Conservation (phyloP, 1,139 yeast genomes). For the Sugiyamaella paludigena region DNA sequence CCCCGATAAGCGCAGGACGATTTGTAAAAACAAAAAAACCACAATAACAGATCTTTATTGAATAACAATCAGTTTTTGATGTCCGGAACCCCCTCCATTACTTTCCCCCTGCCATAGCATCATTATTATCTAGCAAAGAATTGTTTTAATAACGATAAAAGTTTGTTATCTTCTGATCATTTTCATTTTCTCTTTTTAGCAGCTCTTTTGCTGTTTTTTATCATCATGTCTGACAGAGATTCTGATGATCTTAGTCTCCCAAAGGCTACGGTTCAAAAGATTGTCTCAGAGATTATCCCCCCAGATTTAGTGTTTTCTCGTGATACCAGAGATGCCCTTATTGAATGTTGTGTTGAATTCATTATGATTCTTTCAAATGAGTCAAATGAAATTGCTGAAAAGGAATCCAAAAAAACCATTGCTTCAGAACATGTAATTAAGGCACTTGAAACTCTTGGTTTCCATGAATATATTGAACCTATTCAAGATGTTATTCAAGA, state of each 20-base stretch:
- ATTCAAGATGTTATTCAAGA: constrained; percentile 78
- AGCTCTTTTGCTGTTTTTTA: no score
- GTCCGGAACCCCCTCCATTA: no score
- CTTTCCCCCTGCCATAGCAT: no score
- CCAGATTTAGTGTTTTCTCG: constrained; percentile 82
- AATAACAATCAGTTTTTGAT: no score
- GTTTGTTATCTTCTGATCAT: no score
- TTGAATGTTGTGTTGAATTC: constrained; percentile 94
- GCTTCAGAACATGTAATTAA: constrained; percentile 94
- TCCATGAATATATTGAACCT: constrained; percentile 77
- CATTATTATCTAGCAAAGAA: no score
- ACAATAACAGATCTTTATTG: no score
- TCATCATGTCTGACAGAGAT: constrained; percentile 34
- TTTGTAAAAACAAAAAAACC: no score
- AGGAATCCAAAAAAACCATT: constrained; percentile 92
- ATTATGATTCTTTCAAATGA: constrained; percentile 92
- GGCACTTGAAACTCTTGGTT: constrained; percentile 86
- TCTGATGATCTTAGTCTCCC: constrained; percentile 44
- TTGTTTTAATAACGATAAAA: no score
- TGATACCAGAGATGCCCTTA: constrained; percentile 92
- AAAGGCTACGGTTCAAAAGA: constrained; percentile 86
- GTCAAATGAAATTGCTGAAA: constrained; percentile 94
- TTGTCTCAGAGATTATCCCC: constrained; percentile 85
- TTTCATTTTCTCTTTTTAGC: no score
- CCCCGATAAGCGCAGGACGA: no score